phyloP scores from a whole-genome alignment of 306 rosid species.

The Sicyos baderoa region DNA sequence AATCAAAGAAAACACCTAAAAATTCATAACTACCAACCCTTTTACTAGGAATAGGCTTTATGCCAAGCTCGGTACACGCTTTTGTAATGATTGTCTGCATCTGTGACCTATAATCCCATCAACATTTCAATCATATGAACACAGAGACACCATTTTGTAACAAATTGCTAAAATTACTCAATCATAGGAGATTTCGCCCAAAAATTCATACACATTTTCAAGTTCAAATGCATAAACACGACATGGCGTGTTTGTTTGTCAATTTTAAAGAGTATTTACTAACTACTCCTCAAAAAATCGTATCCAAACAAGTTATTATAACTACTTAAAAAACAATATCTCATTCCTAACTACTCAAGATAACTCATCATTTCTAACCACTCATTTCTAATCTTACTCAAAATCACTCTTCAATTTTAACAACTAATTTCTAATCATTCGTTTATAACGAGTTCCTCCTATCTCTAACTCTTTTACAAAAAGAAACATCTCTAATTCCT shows the following conservation, averaged over 20 bases:
- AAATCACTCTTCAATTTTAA: no score
- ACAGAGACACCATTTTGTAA: neutral
- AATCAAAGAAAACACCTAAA: conserved; percentile 14
- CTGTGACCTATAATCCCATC: conserved; percentile 67
- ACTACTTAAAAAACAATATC: no score
- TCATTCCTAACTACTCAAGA: no score
- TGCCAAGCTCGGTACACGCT: conserved; percentile 80
- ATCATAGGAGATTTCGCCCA: neutral
- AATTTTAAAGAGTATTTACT: no score
- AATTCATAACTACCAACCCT: conserved; percentile 48
- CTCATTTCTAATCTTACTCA: no score
- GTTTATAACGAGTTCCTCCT: no score
- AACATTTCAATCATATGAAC: conserved; percentile 10
- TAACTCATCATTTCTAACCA: no score
- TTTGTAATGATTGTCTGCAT: conserved; percentile 95
- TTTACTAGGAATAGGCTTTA: conserved; percentile 75
- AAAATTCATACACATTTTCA: neutral
- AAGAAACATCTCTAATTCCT: no score
- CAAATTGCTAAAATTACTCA: neutral
- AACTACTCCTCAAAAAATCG: no score
- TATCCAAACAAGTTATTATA: no score
- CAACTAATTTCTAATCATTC: no score
- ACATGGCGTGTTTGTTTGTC: neutral
- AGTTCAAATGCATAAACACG: neutral
- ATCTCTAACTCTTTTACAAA: no score